These are phyloP conservation scores for Penicillium janthinellum DNA, from an alignment of 2,329 filamentous ascomycete genomes.

Conservation along the genomic window DNA sequence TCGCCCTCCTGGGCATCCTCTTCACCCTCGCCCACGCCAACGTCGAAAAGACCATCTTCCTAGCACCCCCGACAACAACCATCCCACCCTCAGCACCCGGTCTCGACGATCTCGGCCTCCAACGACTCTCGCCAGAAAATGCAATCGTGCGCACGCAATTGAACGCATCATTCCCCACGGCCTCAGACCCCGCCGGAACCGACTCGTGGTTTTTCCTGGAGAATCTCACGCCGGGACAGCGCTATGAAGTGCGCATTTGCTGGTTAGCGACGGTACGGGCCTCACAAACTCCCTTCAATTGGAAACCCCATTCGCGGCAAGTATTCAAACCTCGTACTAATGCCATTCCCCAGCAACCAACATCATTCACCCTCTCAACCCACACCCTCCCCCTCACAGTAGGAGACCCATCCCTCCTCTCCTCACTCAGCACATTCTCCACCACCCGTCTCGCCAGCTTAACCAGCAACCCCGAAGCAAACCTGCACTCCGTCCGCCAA, in stretches of 20 bases:
- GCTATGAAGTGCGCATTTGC: conserved; percentile 90
- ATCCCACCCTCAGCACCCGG: conserved; percentile 59
- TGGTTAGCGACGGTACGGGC: conserved; percentile 83
- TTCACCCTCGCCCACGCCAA: conserved; percentile 59
- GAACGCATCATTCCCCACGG: conserved; percentile 66
- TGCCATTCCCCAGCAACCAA: conserved; percentile 70
- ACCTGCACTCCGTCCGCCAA: neutral
- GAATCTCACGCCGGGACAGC: conserved; percentile 66
- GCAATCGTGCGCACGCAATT: conserved; percentile 65
- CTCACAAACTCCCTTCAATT: neutral
- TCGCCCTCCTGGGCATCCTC: conserved; percentile 14
- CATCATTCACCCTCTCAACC: conserved; percentile 70
- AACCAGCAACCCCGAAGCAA: neutral
- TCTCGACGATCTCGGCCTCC: conserved; percentile 64
- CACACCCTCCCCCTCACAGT: conserved; percentile 65
- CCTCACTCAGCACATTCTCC: conserved; percentile 66
- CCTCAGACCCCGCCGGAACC: conserved; percentile 56
- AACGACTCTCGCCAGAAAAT: conserved; percentile 62
- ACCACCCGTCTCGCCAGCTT: conserved; percentile 47
- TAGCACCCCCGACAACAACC: conserved; percentile 63
- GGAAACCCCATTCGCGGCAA: no score
- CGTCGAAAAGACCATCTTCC: conserved; percentile 88
- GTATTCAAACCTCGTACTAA: neutral
- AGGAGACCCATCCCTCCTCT: conserved; percentile 62
- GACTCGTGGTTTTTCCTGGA: conserved; percentile 80